phyloP scores from a whole-genome alignment of 2,329 filamentous ascomycete species.

The Ilyonectria robusta region DNA sequence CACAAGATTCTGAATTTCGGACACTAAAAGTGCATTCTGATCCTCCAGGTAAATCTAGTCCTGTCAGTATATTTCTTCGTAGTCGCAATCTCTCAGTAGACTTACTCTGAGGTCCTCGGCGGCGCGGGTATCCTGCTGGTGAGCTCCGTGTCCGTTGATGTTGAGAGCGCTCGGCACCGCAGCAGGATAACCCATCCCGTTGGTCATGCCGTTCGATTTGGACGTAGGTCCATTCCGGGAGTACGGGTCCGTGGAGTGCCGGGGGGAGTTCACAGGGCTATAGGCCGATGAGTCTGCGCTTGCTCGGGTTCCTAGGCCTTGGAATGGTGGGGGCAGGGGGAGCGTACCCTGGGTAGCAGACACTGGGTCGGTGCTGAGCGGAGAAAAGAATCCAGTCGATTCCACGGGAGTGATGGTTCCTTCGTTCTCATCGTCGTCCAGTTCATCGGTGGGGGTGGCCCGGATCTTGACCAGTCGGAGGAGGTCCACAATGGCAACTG shows the following conservation, averaged over 20 bases:
- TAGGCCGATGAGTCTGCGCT: conserved; percentile 82
- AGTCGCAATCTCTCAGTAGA: not conserved
- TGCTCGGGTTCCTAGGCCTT: conserved; percentile 69
- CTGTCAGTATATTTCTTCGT: conserved; percentile 21
- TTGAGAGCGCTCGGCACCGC: conserved; percentile 56
- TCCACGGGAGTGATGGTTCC: conserved; percentile 76
- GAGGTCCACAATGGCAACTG: conserved; percentile 87
- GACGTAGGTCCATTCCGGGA: conserved; percentile 47
- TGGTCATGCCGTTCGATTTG: conserved; percentile 51
- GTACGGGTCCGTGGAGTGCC: conserved; percentile 67
- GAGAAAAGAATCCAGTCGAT: conserved; percentile 78
- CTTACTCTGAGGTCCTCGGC: conserved; percentile 66
- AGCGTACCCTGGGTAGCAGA: conserved; percentile 56
- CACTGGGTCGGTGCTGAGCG: conserved; percentile 59
- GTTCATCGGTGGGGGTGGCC: conserved; percentile 79
- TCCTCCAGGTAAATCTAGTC: conserved; percentile 82
- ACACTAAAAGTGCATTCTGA: conserved; percentile 83
- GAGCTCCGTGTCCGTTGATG: conserved; percentile 57
- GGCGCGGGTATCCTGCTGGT: conserved; percentile 55
- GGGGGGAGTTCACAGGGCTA: conserved; percentile 79
- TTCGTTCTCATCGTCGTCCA: conserved; percentile 85
- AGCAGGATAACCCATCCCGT: conserved; percentile 54
- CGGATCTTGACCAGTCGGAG: conserved; percentile 88
- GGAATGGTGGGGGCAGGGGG: conserved; percentile 69
- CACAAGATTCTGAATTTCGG: conserved; percentile 87